These are phyloP conservation scores for Chrysoporthe deuterocubensis DNA, from an alignment of 2,329 filamentous ascomycete species.

Conservation along the genomic window DNA sequence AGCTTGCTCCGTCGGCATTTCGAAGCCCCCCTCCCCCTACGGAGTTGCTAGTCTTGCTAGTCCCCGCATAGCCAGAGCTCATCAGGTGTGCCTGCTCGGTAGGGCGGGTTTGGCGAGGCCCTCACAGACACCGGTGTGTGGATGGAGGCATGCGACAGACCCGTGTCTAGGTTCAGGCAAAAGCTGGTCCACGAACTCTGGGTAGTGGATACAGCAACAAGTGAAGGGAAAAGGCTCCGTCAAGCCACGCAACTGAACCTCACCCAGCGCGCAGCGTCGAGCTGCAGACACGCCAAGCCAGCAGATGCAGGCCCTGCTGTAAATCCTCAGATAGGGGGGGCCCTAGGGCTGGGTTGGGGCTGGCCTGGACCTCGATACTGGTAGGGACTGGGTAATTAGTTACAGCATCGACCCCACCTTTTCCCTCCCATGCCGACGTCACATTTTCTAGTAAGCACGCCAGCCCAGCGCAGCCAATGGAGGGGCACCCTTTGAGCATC, in stretches of 20 bases:
- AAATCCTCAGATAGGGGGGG: not conserved
- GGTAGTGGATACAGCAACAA: not conserved
- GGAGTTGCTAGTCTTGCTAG: not conserved
- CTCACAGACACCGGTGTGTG: not conserved
- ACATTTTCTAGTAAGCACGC: constrained; percentile 27
- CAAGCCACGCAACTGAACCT: not conserved
- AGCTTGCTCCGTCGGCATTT: not conserved
- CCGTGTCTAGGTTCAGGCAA: not conserved
- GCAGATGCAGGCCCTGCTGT: not conserved
- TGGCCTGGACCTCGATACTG: no score
- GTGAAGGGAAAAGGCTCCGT: not conserved
- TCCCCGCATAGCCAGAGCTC: not conserved
- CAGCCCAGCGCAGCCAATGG: constrained; percentile 25
- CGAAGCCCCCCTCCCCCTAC: not conserved
- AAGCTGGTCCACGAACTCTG: not conserved
- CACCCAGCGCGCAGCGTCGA: not conserved
- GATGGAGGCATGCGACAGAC: not conserved
- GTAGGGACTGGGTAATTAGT: no score
- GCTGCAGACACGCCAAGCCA: not conserved
- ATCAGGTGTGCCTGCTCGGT: not conserved
- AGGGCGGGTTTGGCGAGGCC: not conserved
- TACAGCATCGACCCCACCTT: constrained; percentile 11
- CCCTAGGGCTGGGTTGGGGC: no score
- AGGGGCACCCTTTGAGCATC: constrained; percentile 22
- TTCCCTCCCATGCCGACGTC: constrained; percentile 20